These are phyloP conservation scores for Spathaspora arborariae DNA, from an alignment of 805 yeast genomes.

Conservation along the genomic window DNA sequence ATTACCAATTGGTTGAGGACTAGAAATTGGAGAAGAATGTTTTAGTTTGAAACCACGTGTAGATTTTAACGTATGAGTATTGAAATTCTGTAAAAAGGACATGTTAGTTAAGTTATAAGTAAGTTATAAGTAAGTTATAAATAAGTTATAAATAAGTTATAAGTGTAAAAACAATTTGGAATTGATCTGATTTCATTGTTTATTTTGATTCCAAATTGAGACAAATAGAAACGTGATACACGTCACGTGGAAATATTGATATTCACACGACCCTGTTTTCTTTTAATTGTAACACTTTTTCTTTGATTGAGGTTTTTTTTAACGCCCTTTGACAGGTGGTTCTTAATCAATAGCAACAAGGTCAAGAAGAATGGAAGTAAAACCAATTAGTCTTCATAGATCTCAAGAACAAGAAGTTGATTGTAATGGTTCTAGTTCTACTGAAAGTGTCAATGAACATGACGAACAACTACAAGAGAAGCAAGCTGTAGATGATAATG, in stretches of 20 bases:
- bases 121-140: not conserved
- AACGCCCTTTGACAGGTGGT: not conserved
- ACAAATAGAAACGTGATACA: not conserved
- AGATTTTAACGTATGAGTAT: conserved; percentile 38
- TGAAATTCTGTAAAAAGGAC: conserved; percentile 43
- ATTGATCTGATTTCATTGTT: conserved; percentile 4
- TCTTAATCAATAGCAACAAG: not conserved
- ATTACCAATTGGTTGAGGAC: conserved; percentile 34
- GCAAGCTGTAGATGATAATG: not conserved
- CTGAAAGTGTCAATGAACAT: conserved; percentile 1
- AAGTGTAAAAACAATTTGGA: not conserved
- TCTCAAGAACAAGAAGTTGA: not conserved
- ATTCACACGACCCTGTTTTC: not conserved
- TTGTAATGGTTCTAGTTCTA: not conserved
- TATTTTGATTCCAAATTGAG: conserved; percentile 1
- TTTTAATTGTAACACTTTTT: not conserved
- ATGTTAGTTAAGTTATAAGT: conserved; percentile 10
- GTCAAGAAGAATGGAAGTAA: conserved; percentile 8
- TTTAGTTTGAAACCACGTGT: conserved; percentile 43
- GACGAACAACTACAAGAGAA: not conserved
- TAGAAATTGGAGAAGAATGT: conserved; percentile 35
- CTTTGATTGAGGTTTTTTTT: not conserved
- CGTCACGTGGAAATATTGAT: not conserved
- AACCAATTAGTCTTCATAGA: conserved; percentile 4
- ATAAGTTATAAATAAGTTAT: not conserved